These are phyloP conservation scores for Candida sanyaensis DNA, from an alignment of 1,139 yeast genomes.

Conservation along the genomic window DNA sequence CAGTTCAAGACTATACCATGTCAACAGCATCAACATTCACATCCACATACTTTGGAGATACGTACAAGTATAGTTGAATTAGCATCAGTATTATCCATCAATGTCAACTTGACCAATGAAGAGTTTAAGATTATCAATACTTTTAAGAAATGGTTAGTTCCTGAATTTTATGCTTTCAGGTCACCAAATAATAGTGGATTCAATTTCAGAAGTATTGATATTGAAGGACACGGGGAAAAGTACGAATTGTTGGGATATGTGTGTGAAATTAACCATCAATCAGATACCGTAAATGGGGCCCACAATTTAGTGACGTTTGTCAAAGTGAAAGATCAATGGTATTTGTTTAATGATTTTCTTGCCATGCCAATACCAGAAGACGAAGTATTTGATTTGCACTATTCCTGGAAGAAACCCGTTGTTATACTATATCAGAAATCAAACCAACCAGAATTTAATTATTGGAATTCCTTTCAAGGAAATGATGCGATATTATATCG, in stretches of 20 bases:
- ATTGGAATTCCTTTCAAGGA: conserved; percentile 34
- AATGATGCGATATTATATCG: conserved; percentile 69
- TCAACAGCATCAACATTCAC: conserved; percentile 20
- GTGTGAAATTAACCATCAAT: conserved; percentile 63
- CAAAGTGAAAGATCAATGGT: conserved; percentile 66
- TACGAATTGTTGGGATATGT: conserved; percentile 70
- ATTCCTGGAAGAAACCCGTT: conserved; percentile 84
- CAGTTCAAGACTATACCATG: conserved; percentile 50
- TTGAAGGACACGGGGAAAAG: conserved; percentile 32
- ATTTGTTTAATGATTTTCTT: conserved; percentile 85
- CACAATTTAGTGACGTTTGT: conserved; percentile 63
- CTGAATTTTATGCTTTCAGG: conserved; percentile 52
- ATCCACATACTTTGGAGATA: conserved; percentile 53
- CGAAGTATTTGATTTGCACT: conserved; percentile 66
- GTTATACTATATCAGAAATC: conserved; percentile 62
- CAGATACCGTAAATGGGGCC: conserved; percentile 45
- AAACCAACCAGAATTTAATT: conserved; percentile 25
- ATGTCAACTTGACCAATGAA: conserved; percentile 53
- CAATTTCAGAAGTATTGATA: conserved; percentile 32
- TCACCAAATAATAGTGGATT: conserved; percentile 17
- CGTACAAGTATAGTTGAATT: conserved; percentile 47
- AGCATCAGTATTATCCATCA: conserved; percentile 69
- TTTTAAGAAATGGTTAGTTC: conserved; percentile 58
- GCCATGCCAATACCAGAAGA: conserved; percentile 79
- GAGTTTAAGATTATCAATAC: conserved; percentile 41